A percentile compares a stretch with the other conserved stretches of the same genome.
Conservation (phyloP, 192 early-diverging fungal genomes). For the Backusella tuberculispora region DNA sequence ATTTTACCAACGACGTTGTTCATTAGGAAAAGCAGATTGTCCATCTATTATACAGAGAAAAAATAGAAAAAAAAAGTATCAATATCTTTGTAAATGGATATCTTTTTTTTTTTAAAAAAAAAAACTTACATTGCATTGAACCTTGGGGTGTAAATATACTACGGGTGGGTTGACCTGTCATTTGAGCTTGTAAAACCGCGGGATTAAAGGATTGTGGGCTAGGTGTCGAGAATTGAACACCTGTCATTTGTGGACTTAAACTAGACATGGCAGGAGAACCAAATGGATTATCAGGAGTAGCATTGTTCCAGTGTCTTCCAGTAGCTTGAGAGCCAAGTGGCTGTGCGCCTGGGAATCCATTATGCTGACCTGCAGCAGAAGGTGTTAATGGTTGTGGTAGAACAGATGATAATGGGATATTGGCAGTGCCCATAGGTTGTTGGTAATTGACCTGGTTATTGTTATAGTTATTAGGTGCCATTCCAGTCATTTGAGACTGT, state of each 20-base stretch:
- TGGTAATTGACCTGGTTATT: slow-evolving; percentile 10
- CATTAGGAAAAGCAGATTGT: slow-evolving; percentile 30
- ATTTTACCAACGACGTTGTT: slow-evolving; percentile 26
- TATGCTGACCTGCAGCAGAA: slow-evolving; percentile 36
- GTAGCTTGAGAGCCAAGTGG: slow-evolving; percentile 42
- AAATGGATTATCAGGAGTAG: slow-evolving; percentile 45
- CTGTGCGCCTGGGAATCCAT: slow-evolving; percentile 15
- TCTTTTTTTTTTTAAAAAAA: neutral
- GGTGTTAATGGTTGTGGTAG: slow-evolving; percentile 29
- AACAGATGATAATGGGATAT: slow-evolving; percentile 20
- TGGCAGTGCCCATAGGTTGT: slow-evolving; percentile 25
- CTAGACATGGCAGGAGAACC: slow-evolving; percentile 31
- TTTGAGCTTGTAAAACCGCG: slow-evolving; percentile 14
- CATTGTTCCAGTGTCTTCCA: slow-evolving; percentile 46
- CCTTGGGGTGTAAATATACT: slow-evolving; percentile 34
- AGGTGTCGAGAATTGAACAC: slow-evolving; percentile 38
- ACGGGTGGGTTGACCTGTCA: neutral
- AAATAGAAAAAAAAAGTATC: neutral
- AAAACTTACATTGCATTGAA: slow-evolving; percentile 36
- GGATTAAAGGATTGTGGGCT: slow-evolving; percentile 22
- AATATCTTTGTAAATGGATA: neutral
- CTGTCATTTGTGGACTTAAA: slow-evolving; percentile 33
- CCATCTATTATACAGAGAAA: slow-evolving; percentile 21
- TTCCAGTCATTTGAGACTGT: slow-evolving; percentile 37
- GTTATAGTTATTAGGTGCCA: slow-evolving; percentile 34